Evolutionary conservation across 2,329 filamentous ascomycete species (phyloP).

Genomic region (Trichoderma afroharzianum): DNA sequence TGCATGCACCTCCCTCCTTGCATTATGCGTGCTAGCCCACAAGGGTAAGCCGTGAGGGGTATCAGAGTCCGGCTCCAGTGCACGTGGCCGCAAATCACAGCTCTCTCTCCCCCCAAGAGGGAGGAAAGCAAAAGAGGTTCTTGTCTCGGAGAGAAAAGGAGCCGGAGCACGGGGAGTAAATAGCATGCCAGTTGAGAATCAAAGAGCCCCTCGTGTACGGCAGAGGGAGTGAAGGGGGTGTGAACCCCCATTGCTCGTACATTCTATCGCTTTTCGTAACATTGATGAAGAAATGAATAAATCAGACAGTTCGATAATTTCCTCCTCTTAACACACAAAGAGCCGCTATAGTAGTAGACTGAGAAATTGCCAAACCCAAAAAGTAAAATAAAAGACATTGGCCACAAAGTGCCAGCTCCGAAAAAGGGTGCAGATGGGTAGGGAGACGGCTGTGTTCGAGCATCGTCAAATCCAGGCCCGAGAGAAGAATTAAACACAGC

Average conservation of each 20-base stretch:
- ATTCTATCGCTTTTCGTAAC: conserved; percentile 34
- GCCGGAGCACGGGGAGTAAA: conserved; percentile 18
- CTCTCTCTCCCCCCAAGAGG: background rate
- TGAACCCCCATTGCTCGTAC: conserved; percentile 37
- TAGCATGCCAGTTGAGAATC: conserved; percentile 28
- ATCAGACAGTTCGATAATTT: conserved; percentile 11
- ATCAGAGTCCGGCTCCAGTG: conserved; percentile 9
- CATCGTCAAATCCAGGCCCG: background rate
- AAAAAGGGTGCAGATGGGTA: background rate
- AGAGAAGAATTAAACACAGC: background rate
- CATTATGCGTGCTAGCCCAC: conserved; percentile 14
- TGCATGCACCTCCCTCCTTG: conserved; percentile 10
- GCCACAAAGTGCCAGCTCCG: background rate
- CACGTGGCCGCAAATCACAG: conserved; percentile 6
- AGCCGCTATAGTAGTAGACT: conserved; percentile 2
- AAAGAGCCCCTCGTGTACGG: conserved; percentile 29
- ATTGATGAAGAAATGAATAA: conserved; percentile 19
- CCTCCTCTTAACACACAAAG: conserved; percentile 26
- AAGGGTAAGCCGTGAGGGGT: conserved; percentile 13
- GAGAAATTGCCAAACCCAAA: background rate
- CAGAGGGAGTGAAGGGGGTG: conserved; percentile 26
- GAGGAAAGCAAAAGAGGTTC: conserved; percentile 20
- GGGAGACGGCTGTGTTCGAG: background rate
- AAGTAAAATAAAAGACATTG: background rate
- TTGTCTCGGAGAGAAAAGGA: conserved; percentile 7